Evolutionary conservation across 2,329 filamentous ascomycete species (phyloP), one percentile per base, ranked within the genome.

Genomic region (Pseudophaeomoniella oleicola): DNA sequence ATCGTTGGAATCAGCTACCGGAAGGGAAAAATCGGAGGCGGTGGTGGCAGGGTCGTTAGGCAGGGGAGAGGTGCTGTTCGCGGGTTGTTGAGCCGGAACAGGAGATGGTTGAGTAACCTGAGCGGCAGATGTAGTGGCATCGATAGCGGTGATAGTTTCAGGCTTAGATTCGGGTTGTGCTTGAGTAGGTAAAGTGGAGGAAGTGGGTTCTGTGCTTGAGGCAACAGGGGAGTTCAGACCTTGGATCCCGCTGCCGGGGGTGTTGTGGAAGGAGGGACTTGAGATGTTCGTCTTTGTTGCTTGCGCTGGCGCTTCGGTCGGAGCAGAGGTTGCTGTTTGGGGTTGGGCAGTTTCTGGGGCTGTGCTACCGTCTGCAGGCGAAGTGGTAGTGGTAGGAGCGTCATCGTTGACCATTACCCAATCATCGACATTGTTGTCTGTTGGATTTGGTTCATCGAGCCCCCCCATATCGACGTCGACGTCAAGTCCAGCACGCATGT

Each of bases 361-460:
- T 12, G 32, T 13, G 9, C 14, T 19, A 17, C 19, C 14, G 10
- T 19, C 14, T 4, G 16, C 16, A 12, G 32, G n/a, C 14, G 32
- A 17, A n/a, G n/a, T n/a, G n/a, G n/a, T n/a, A 5, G 30, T n/a
- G 10, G 14, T 32, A 5, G 30, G 60, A 16, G 66, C 69, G 32
- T 71, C 73, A 44, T 79, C 78, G 37, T 77, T 73, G 16, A 85
- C 73, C 36, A 85, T 75, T 2, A 84, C 75, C 80, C 80, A 85
- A 43, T 85, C 81, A 19, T 71, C 77, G 6, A 19, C 27, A 2
- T 13, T 12, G 19, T 11, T 4, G 14, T 63, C 68, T 11, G 68
- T 64, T 29, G 57, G 53, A 29, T 50, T 48, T 16, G 41, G 42
- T 17, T 54, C 56, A 6, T 64, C 57, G 17, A 70, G 67, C 37